These are phyloP conservation scores for Backusella westeae DNA, from an alignment of 192 early-diverging fungal genomes.

Conservation along the genomic window DNA sequence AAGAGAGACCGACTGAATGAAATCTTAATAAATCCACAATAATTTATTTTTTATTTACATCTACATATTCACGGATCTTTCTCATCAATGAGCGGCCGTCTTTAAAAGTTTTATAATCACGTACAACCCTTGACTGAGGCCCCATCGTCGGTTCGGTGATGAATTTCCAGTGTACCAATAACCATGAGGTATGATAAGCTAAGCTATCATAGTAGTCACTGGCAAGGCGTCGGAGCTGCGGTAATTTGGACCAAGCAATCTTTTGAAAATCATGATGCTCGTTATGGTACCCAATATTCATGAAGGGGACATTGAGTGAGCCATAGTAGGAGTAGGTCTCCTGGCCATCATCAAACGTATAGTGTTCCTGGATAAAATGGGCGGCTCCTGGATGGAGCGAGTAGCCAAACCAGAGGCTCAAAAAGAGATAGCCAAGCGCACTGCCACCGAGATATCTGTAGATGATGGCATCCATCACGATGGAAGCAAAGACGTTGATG, in stretches of 20 bases:
- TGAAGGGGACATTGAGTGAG: constrained; percentile 75
- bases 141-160: constrained; percentile 71
- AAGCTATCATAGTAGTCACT: constrained; percentile 90
- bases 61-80: constrained; percentile 29
- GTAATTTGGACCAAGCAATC: constrained; percentile 86
- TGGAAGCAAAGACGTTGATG: constrained; percentile 69
- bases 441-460: constrained; percentile 54
- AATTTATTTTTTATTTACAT: background rate
- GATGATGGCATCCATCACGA: constrained; percentile 54
- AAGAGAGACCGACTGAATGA: background rate
- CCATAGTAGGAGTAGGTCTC: constrained; percentile 99
- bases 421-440: constrained; percentile 64
- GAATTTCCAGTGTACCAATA: constrained; percentile 80
- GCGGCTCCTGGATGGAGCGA: constrained; percentile 92
- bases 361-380: constrained; percentile 98
- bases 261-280: constrained; percentile 98
- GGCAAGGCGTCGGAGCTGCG: constrained; percentile 72
- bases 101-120: constrained; percentile 68
- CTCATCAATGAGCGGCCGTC: constrained; percentile 65
- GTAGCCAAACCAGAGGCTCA: constrained; percentile 79
- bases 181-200: constrained; percentile 85
- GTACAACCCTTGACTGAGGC: constrained; percentile 80
- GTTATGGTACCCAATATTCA: constrained; percentile 98
- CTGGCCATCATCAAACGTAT: constrained; percentile 88
- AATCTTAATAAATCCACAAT: background rate